Percentiles rank a stretch among this genome's conserved stretches.
Evolutionary conservation across 208 protist genomes (phyloP).

Genomic region (Acanthamoeba castellanii): DNA sequence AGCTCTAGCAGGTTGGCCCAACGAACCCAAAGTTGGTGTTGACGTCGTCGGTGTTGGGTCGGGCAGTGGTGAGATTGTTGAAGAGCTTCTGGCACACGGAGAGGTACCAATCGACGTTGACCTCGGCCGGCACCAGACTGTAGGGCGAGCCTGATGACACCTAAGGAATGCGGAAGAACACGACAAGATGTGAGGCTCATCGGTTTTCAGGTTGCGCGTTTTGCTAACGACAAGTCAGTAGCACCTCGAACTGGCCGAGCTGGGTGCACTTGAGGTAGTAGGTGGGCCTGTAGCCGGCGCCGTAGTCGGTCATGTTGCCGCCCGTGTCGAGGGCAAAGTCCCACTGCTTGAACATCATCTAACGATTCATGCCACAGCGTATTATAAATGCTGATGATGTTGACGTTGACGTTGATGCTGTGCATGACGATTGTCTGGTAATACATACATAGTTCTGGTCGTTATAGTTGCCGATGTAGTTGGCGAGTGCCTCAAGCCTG

Average conservation of each 20-base stretch:
- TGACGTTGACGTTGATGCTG: too few species aligned
- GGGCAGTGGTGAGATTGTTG: not conserved
- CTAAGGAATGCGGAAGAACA: not conserved
- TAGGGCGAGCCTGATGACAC: not conserved
- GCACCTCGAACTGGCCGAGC: conserved; percentile 68
- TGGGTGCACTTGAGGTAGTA: conserved; percentile 75
- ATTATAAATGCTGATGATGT: too few species aligned
- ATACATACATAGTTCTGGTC: too few species aligned
- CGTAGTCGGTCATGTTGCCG: not conserved
- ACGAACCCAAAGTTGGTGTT: conserved; percentile 65
- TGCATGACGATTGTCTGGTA: not conserved
- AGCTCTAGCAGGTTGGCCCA: too few species aligned
- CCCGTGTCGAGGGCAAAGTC: conserved; percentile 61
- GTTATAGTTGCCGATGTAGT: conserved; percentile 1
- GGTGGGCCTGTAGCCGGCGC: conserved; percentile 58
- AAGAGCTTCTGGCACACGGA: conserved; percentile 66
- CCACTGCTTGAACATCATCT: conserved; percentile 43
- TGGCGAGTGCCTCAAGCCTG: not conserved
- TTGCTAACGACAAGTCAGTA: not conserved
- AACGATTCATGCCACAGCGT: not conserved
- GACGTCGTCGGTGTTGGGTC: not conserved
- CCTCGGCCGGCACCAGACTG: conserved; percentile 13
- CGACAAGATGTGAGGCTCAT: not conserved
- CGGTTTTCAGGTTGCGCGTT: too few species aligned
- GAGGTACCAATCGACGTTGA: conserved; percentile 52